A percentile compares a stretch with the other conserved stretches of the same genome.
phyloP scores from a whole-genome alignment of 352 stramenopile species.

The Blastocystis sp. region DNA sequence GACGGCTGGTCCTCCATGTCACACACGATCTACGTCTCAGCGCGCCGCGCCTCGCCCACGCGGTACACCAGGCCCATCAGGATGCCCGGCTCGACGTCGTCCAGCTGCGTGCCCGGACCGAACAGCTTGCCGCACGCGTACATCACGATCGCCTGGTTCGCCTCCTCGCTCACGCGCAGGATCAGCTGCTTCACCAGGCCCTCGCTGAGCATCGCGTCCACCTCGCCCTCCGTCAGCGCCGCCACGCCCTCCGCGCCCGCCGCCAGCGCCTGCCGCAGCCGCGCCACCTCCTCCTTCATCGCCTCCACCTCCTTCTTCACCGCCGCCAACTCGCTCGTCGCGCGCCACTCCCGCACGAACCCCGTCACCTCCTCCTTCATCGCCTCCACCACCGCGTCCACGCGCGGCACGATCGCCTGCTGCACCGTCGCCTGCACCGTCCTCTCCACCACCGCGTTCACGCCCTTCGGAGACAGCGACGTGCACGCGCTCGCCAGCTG shows the following conservation, averaged over 20 bases:
- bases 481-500: too few relatives aligned
- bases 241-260: neutral
- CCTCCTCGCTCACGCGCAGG: neutral
- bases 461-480: too few relatives aligned
- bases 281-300: neutral
- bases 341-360: neutral
- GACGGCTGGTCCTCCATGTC: too few relatives aligned
- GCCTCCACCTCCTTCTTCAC: neutral
- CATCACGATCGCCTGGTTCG: neutral
- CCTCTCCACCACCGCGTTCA: too few relatives aligned
- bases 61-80: neutral
- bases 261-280: neutral
- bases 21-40: too few relatives aligned
- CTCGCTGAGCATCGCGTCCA: neutral
- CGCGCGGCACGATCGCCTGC: too few relatives aligned
- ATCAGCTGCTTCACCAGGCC: slow-evolving; percentile 5
- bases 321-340: neutral
- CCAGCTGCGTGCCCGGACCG: slow-evolving; percentile 12
- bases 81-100: neutral
- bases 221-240: neutral
- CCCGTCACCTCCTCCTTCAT: neutral
- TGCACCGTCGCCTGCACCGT: too few relatives aligned
- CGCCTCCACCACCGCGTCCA: neutral
- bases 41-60: neutral
- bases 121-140: neutral